Conservation (phyloP, 2,329 filamentous ascomycete genomes). For the Pseudopithomyces maydicus region DNA sequence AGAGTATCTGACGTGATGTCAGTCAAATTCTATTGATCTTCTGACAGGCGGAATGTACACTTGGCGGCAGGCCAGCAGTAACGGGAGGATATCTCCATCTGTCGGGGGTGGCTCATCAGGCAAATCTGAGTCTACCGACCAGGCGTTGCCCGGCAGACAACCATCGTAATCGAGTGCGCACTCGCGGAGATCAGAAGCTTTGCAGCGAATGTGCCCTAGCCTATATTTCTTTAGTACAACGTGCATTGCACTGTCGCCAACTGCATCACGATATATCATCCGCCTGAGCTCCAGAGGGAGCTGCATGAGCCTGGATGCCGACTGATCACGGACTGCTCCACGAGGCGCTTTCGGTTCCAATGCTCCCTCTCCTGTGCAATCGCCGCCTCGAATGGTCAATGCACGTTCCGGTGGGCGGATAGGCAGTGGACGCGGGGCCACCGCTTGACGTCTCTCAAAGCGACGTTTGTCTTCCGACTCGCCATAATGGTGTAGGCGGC, state of each 20-base stretch:
- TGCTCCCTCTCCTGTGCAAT: neutral
- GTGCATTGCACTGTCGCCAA: conserved; percentile 25
- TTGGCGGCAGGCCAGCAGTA: conserved; percentile 40
- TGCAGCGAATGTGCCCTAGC: conserved; percentile 26
- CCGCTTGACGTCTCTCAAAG: conserved; percentile 24
- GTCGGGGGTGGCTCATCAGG: conserved; percentile 13
- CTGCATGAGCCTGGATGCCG: conserved; percentile 17
- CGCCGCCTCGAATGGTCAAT: conserved; percentile 19
- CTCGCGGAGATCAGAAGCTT: conserved; percentile 13
- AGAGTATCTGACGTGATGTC: conserved; percentile 18
- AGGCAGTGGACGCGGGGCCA: conserved; percentile 24
- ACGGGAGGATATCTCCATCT: conserved; percentile 36
- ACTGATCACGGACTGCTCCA: conserved; percentile 21
- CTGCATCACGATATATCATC: conserved; percentile 21
- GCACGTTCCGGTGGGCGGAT: conserved; percentile 17
- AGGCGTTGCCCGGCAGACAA: conserved; percentile 21
- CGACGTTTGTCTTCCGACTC: conserved; percentile 25
- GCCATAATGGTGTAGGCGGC: conserved; percentile 12
- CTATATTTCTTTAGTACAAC: conserved; percentile 25
- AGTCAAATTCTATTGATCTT: neutral
- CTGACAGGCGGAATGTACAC: conserved; percentile 12
- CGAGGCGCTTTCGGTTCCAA: neutral
- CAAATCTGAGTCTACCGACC: conserved; percentile 12
- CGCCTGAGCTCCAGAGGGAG: conserved; percentile 25
- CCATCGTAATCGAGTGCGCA: conserved; percentile 21